These are phyloP conservation scores for Kwoniella europaea DNA, from an alignment of 768 basidiomycete genomes.

Conservation along the genomic window DNA sequence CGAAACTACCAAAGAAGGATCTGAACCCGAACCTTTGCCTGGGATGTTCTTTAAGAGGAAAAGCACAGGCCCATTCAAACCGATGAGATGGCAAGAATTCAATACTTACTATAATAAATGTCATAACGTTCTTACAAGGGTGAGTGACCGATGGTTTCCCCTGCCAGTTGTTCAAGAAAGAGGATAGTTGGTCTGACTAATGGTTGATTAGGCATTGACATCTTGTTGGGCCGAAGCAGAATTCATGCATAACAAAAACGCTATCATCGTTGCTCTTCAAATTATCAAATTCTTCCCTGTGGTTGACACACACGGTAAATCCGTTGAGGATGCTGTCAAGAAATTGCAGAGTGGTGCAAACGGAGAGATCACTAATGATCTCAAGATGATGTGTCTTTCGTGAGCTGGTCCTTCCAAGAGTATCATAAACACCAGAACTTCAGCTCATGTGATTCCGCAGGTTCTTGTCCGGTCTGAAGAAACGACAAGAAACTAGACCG, in stretches of 20 bases:
- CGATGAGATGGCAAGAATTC: slow-evolving; percentile 72
- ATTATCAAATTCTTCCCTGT: slow-evolving; percentile 86
- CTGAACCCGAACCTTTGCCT: slow-evolving; percentile 66
- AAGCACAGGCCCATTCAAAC: slow-evolving; percentile 57
- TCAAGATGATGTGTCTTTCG: slow-evolving; percentile 34
- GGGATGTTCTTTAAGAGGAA: slow-evolving; percentile 66
- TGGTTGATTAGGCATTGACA: slow-evolving; percentile 65
- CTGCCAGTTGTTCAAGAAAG: no score
- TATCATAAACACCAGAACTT: background rate
- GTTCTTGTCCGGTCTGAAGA: slow-evolving; percentile 32
- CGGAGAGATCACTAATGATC: slow-evolving; percentile 27
- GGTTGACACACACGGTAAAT: slow-evolving; percentile 62
- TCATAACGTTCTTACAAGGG: slow-evolving; percentile 76
- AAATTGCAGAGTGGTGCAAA: slow-evolving; percentile 24
- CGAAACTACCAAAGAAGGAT: slow-evolving; percentile 59
- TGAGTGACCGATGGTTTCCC: slow-evolving; percentile 48
- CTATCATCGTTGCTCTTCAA: slow-evolving; percentile 91
- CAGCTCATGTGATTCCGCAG: slow-evolving; percentile 4
- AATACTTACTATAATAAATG: slow-evolving; percentile 77
- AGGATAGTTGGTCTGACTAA: background rate
- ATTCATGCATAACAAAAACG: slow-evolving; percentile 97
- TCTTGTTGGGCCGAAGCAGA: slow-evolving; percentile 84
- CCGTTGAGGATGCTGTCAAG: slow-evolving; percentile 38
- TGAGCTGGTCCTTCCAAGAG: slow-evolving; percentile 2
- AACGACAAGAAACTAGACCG: slow-evolving; percentile 38